phyloP scores from a whole-genome alignment of 2,329 filamentous ascomycete species.

The Alternaria sp. region DNA sequence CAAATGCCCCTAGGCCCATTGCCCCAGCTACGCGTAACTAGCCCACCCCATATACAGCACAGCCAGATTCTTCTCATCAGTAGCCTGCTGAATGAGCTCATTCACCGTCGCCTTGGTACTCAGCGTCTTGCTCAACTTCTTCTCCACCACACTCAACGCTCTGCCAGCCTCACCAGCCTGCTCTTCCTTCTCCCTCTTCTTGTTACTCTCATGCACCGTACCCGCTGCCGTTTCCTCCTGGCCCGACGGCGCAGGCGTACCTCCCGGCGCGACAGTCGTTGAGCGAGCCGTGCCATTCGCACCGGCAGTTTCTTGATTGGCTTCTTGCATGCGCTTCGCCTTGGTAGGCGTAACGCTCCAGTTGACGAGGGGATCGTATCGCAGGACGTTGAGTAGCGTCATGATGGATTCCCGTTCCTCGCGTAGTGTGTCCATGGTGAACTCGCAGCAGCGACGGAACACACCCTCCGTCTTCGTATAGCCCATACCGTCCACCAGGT shows the following conservation, averaged over 20 bases:
- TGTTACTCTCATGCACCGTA: slow-evolving; percentile 41
- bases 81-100: slow-evolving; percentile 94
- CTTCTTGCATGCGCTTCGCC: slow-evolving; percentile 73
- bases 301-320: slow-evolving; percentile 59
- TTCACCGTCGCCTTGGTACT: slow-evolving; percentile 97
- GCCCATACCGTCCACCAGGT: slow-evolving; percentile 97
- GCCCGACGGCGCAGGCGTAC: slow-evolving; percentile 42
- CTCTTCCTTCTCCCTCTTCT: slow-evolving; percentile 58
- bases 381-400: slow-evolving; percentile 95
- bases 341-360: slow-evolving; percentile 85
- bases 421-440: slow-evolving; percentile 92
- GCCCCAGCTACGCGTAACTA: slow-evolving; percentile 37
- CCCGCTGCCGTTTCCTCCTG: slow-evolving; percentile 34
- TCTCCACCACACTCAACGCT: slow-evolving; percentile 90
- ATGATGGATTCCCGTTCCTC: slow-evolving; percentile 97
- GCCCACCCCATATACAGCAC: slow-evolving; percentile 70
- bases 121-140: slow-evolving; percentile 93
- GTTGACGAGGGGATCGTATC: slow-evolving; percentile 96
- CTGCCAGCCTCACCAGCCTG: slow-evolving; percentile 85
- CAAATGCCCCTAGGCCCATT: rapidly evolving
- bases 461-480: slow-evolving; percentile 95
- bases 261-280: slow-evolving; percentile 39
- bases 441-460: slow-evolving; percentile 97
- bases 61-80: slow-evolving; percentile 90
- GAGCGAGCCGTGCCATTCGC: slow-evolving; percentile 44